Percentiles rank a stretch among this genome's conserved stretches.
Evolutionary conservation across 139 green algal genomes (phyloP).

Genomic region (Spirogloea muscicola): DNA sequence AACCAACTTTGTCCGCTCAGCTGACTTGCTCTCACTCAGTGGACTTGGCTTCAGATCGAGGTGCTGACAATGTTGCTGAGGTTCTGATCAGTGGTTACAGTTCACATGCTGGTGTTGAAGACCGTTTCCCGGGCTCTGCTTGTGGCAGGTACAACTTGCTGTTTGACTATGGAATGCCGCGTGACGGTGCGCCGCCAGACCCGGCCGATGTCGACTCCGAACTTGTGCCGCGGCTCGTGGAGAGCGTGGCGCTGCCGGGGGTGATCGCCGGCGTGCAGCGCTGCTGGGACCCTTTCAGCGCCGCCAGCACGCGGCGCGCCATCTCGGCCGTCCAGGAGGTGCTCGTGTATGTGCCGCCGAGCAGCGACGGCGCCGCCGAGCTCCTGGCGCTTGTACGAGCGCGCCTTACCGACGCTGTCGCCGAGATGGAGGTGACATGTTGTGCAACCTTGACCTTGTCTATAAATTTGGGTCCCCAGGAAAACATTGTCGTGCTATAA

Average conservation of each 20-base stretch:
- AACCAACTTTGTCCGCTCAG: too few relatives aligned
- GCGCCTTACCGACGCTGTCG: not conserved
- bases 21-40: too few relatives aligned
- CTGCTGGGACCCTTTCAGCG: conserved; percentile 66
- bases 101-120: too few relatives aligned
- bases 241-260: conserved; percentile 60
- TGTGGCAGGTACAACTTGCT: conserved; percentile 61
- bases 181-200: conserved; percentile 11
- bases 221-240: conserved; percentile 74
- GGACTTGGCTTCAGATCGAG: too few relatives aligned
- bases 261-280: conserved; percentile 53
- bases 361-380: conserved; percentile 9
- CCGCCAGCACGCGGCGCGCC: conserved; percentile 47
- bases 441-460: too few relatives aligned
- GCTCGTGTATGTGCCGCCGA: conserved; percentile 44
- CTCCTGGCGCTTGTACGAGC: conserved; percentile 6
- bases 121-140: not conserved
- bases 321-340: conserved; percentile 38
- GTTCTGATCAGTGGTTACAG: too few relatives aligned
- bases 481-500: too few relatives aligned
- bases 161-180: conserved; percentile 75
- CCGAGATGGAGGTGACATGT: conserved; percentile 14
- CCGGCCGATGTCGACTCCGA: conserved; percentile 67
- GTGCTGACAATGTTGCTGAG: too few relatives aligned
- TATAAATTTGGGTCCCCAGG: too few relatives aligned